Base-by-base conservation (phyloP, 2,329 filamentous ascomycete genomes). In the Calonectria fujianensis region DNA sequence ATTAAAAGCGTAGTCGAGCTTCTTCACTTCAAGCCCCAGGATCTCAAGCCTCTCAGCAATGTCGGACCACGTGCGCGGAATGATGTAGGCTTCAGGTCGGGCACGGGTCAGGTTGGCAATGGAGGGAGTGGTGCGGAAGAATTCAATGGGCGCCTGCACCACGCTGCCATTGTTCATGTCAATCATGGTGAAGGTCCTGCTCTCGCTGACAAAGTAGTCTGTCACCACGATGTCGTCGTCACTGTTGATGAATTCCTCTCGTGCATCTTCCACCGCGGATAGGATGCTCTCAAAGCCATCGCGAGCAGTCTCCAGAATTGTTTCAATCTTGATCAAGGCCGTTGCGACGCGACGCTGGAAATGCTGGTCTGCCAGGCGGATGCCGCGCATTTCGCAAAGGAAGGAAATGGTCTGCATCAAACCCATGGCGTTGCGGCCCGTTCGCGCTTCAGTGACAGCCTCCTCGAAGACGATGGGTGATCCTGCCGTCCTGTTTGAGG, bases 121-220 rank as follows among this genome's bases (percentile, higher is more conserved):
- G 14, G 57, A 63, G 24, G 57, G 57, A 20, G 57, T 63, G 2
- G 57, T 63, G 37, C 57, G 35, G 7, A 41, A 41, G 32, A 63
- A 63, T 29, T 41, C 57, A 63, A 63, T 63, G 24, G 57, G 57
- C 24, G 57, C 57, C 57, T 63, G 57, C 57, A 63, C 57, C 4
- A 63, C 57, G 24, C 57, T 63, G 6, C 57, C 57, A 7, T 41
- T 63, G 11, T 63, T 63, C 24, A 63, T 29, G 37, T 63, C 57
- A 63, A 63, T 63, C 57, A 63, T 63, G n/a, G 57, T 63, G n/a
- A 63, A 63, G 2, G 57, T 63, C 4, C 57, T 63, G 16, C 13
- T 63, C 24, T 63, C 57, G 8, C 24, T 63, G 37, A 63, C 57
- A 63, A 29, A 63, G 57, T 63, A 63, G 20, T 63, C 57, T 9